Conservation (phyloP, 768 basidiomycete genomes). For the Coprinopsis cinerea region DNA sequence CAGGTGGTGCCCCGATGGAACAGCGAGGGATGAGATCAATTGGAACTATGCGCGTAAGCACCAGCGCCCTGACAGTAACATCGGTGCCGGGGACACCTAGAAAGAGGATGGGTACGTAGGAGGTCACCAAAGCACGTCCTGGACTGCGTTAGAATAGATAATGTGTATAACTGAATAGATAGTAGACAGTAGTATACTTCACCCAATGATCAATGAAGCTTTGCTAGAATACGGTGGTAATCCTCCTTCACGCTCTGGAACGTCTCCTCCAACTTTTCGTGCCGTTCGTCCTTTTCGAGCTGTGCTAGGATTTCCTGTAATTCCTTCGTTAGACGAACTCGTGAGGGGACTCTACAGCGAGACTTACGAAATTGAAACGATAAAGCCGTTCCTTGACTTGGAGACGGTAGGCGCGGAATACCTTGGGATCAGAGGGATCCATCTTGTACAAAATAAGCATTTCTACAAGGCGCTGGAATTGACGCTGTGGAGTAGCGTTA, state of each 20-base stretch:
- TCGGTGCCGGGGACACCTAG: no score
- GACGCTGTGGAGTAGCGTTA: slow-evolving; percentile 50
- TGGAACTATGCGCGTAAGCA: neutral
- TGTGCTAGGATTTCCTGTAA: slow-evolving; percentile 80
- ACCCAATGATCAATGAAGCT: neutral
- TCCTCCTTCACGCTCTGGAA: slow-evolving; percentile 83
- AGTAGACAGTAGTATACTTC: neutral
- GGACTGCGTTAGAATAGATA: no score
- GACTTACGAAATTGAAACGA: slow-evolving; percentile 87
- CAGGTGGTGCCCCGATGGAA: neutral
- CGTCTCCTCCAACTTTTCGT: slow-evolving; percentile 89
- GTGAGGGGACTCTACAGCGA: neutral
- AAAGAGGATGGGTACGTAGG: no score
- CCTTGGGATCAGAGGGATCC: slow-evolving; percentile 51
- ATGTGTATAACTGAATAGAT: no score
- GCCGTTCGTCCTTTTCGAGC: slow-evolving; percentile 79
- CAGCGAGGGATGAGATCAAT: neutral
- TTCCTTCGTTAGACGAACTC: neutral
- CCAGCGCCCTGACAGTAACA: no score
- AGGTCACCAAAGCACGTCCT: no score
- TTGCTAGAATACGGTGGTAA: slow-evolving; percentile 70
- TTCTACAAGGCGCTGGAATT: slow-evolving; percentile 88
- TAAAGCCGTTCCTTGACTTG: slow-evolving; percentile 95
- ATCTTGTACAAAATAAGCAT: slow-evolving; percentile 79
- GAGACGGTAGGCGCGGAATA: slow-evolving; percentile 65